phyloP scores from a whole-genome alignment of 129 eudicot genomes.

The Glebionis coronaria region DNA sequence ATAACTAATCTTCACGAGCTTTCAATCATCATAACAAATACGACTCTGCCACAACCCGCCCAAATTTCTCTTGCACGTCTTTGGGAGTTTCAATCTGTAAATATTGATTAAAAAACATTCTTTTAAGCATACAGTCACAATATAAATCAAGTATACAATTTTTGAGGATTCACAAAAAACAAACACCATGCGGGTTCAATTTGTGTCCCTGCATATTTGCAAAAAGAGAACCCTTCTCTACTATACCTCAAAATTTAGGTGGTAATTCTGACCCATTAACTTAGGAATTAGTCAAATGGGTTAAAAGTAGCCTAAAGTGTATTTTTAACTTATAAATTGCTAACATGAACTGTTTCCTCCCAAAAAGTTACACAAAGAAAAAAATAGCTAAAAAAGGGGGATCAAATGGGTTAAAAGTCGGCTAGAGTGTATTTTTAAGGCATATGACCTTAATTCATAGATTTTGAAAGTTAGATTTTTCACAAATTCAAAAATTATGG shows the following conservation, averaged over 20 bases:
- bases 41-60: slow-evolving; percentile 89
- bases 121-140: not conserved
- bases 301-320: not conserved
- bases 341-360: no score
- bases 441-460: not conserved
- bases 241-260: not conserved
- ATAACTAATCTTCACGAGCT: slow-evolving; percentile 11
- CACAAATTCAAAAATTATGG: no score
- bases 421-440: not conserved
- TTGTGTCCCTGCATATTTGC: not conserved
- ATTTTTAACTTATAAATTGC: not conserved
- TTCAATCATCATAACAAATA: slow-evolving; percentile 53
- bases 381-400: no score
- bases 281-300: not conserved
- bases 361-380: no score
- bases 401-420: not conserved
- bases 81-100: slow-evolving; percentile 90
- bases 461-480: not conserved
- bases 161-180: not conserved
- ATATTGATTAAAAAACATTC: slow-evolving; percentile 14
- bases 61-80: slow-evolving; percentile 92
- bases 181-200: not conserved
- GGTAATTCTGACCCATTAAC: not conserved
- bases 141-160: slow-evolving; percentile 4
- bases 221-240: not conserved